phyloP scores from a whole-genome alignment of 208 protist species.

The Wallacemonas rigidus region DNA sequence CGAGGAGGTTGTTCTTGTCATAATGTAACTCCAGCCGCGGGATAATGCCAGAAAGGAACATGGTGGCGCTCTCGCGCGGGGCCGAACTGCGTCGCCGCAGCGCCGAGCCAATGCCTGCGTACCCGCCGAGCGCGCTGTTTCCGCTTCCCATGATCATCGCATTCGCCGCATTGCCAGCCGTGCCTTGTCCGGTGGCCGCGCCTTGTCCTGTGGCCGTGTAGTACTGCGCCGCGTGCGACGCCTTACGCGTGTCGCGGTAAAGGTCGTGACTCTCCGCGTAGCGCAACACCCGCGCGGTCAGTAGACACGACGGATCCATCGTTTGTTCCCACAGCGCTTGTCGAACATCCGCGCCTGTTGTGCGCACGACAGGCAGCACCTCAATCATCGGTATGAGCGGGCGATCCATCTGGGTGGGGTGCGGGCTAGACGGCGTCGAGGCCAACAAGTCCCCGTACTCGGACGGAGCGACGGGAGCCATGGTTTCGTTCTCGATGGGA shows the following conservation, averaged over 20 bases:
- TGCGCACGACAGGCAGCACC: slow-evolving; percentile 74
- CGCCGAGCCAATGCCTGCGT: background rate
- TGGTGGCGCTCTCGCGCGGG: slow-evolving; percentile 35
- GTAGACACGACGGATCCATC: slow-evolving; percentile 51
- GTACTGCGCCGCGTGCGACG: slow-evolving; percentile 32
- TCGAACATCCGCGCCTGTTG: slow-evolving; percentile 81
- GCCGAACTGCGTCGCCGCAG: slow-evolving; percentile 23
- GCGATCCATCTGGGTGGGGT: background rate
- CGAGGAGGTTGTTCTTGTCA: slow-evolving; percentile 82
- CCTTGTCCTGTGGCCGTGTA: slow-evolving; percentile 23
- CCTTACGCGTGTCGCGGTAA: slow-evolving; percentile 81
- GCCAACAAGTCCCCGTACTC: background rate
- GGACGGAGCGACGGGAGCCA: background rate
- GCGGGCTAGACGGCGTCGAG: background rate
- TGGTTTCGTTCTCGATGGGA: background rate
- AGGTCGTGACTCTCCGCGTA: slow-evolving; percentile 83
- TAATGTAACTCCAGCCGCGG: slow-evolving; percentile 87
- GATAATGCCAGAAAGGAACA: slow-evolving; percentile 75
- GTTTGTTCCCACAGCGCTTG: slow-evolving; percentile 86
- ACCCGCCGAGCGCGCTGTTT: background rate
- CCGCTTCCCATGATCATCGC: background rate
- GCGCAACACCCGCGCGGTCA: slow-evolving; percentile 73
- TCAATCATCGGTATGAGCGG: slow-evolving; percentile 64
- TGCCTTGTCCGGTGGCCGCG: slow-evolving; percentile 2
- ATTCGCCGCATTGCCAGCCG: background rate